These are phyloP conservation scores for Dispira simplex DNA, from an alignment of 192 early-diverging fungal genomes.

Conservation along the genomic window DNA sequence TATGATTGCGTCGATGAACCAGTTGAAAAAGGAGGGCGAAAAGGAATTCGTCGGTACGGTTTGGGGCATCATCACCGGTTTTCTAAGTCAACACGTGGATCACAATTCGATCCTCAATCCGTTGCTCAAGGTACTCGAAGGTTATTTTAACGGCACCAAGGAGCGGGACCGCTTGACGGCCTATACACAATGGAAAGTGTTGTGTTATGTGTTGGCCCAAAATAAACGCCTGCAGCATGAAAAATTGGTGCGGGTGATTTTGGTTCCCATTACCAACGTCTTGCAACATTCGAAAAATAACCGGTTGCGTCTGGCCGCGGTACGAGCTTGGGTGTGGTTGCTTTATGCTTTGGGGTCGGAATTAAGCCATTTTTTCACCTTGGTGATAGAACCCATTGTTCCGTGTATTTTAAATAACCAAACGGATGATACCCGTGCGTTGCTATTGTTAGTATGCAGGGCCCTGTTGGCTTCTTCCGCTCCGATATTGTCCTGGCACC, in stretches of 20 bases:
- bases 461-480: too few species aligned
- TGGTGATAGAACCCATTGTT: background rate
- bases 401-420: background rate
- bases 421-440: background rate
- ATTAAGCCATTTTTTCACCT: background rate
- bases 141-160: background rate
- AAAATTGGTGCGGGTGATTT: background rate
- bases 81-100: background rate
- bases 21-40: background rate
- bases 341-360: background rate
- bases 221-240: background rate
- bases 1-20: background rate
- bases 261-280: constrained; percentile 3
- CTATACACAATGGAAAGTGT: background rate
- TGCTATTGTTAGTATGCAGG: background rate
- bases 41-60: background rate
- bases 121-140: background rate
- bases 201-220: background rate
- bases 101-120: background rate
- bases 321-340: background rate
- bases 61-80: background rate
- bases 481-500: too few species aligned
- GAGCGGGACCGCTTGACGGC: background rate
- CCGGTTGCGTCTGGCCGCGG: background rate
- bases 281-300: background rate